Evolutionary conservation across 352 stramenopile genomes (phyloP).

Genomic region (Pythium utonaiense): DNA sequence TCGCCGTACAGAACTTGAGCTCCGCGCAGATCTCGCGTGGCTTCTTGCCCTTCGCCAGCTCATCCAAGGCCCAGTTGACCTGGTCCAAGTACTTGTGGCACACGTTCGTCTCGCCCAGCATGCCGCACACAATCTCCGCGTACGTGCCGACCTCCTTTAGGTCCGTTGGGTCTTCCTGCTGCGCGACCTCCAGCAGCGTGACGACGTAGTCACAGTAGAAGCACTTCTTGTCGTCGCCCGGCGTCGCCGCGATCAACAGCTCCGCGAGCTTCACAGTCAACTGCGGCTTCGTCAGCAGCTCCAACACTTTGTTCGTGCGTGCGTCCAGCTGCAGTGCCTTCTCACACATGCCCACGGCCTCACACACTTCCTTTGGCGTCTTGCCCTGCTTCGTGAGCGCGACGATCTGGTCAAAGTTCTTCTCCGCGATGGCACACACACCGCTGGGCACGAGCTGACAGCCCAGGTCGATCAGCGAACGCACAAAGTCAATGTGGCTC

Average conservation of each 20-base stretch:
- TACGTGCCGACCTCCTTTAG: slow-evolving; percentile 56
- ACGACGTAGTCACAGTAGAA: slow-evolving; percentile 65
- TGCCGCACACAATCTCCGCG: slow-evolving; percentile 73
- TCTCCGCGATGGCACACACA: slow-evolving; percentile 46
- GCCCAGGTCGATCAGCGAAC: slow-evolving; percentile 34
- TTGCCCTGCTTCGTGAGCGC: slow-evolving; percentile 45
- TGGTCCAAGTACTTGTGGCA: slow-evolving; percentile 70
- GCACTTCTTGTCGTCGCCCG: slow-evolving; percentile 34
- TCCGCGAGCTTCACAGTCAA: not conserved
- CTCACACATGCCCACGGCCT: slow-evolving; percentile 36
- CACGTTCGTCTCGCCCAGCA: slow-evolving; percentile 52
- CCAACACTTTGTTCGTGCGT: not conserved
- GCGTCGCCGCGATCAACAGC: slow-evolving; percentile 2
- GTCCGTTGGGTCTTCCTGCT: slow-evolving; percentile 52
- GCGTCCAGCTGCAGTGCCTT: slow-evolving; percentile 3
- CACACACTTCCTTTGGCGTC: slow-evolving; percentile 43
- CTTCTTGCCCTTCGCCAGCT: slow-evolving; percentile 55
- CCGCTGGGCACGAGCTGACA: slow-evolving; percentile 38
- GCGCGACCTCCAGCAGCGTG: slow-evolving; percentile 53
- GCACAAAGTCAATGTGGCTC: slow-evolving; percentile 38
- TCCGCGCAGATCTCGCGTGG: slow-evolving; percentile 50
- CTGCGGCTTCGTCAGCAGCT: not conserved
- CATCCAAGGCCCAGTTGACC: slow-evolving; percentile 57
- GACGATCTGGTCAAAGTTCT: slow-evolving; percentile 62
- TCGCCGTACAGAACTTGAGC: slow-evolving; percentile 47